Evolutionary conservation across 768 basidiomycete genomes (phyloP), one percentile per base, ranked within the genome.

Genomic region (Russula sp.): DNA sequence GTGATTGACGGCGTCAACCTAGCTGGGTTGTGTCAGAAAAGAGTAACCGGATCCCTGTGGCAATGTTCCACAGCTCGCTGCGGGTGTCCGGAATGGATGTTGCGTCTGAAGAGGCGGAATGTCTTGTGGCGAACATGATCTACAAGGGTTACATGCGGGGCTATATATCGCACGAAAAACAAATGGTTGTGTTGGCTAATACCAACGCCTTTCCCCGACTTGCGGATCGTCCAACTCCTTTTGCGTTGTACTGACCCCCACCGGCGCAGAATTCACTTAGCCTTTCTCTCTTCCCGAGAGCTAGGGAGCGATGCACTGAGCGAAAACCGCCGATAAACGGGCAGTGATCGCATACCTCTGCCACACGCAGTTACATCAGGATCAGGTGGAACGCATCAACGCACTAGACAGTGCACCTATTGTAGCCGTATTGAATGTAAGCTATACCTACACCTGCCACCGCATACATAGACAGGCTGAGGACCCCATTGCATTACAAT

Each of bases 111-210:
- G 94, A 96, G 73, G 91, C 91, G 2, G 94, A 98, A 74, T 97
- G 94, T 73, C 82, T 94, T 56, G 84, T 97, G 8, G 94, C 94
- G 34, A 95, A 95, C 72, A 89, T 96, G 91, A 90, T 98, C 49
- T 94, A 88, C 77, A 91, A 88, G 76, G 91, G 90, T 20, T 91
- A 87, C 73, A 87, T 98, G 75, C 83, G 90, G 55, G 97, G 97
- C 9, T 99, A 98, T 74, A 94, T 99, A 69, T 94, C 93, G 55
- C 97, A 99, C 70, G 91, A 91, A 71, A 91, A 90, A 74, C 89
- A 91, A 77, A 92, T 89, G 84, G 92, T 98, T 5, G 97, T 99
- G 6, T 73, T 98, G 50, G 86, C 91, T 1, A 82, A 83, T 66
- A 80, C 78, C 27, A 89, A 88, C 70, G 83, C 93, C 7, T 98